These are phyloP conservation scores for Fusarium sp. DNA, from an alignment of 2,329 filamentous ascomycete genomes.

Conservation along the genomic window DNA sequence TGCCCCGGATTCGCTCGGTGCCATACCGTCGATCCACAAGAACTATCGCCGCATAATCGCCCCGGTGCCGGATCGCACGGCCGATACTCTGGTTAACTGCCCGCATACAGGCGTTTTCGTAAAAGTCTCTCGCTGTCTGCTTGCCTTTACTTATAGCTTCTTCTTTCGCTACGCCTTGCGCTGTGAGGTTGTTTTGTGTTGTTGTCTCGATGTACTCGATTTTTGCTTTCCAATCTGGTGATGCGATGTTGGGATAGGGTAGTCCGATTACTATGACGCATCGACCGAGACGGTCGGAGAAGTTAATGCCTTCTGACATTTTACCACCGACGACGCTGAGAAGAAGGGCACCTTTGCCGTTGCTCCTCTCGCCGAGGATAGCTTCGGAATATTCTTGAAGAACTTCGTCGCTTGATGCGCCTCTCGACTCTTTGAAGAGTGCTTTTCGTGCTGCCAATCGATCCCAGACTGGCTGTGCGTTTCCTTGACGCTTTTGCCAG, in stretches of 20 bases:
- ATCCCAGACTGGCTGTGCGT: constrained; percentile 63
- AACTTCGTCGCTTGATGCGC: constrained; percentile 70
- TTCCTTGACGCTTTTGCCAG: constrained; percentile 61
- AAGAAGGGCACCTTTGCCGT: constrained; percentile 73
- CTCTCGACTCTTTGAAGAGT: constrained; percentile 68
- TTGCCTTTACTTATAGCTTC: constrained; percentile 52
- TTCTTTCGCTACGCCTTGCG: constrained; percentile 33
- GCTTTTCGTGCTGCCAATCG: constrained; percentile 66
- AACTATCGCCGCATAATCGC: constrained; percentile 90
- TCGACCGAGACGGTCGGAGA: constrained; percentile 87
- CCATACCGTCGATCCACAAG: constrained; percentile 84
- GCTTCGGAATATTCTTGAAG: constrained; percentile 77
- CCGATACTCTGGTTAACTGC: constrained; percentile 98
- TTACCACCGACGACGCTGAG: constrained; percentile 94
- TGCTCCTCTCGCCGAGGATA: constrained; percentile 60
- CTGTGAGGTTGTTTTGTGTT: constrained; percentile 50
- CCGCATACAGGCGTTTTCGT: constrained; percentile 95
- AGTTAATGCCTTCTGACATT: constrained; percentile 98
- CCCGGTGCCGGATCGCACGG: constrained; percentile 85
- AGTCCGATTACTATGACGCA: constrained; percentile 92
- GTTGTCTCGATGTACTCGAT: constrained; percentile 83
- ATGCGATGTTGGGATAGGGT: constrained; percentile 90
- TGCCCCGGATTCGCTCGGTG: constrained; percentile 75
- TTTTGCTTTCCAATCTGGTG: constrained; percentile 92
- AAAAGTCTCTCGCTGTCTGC: constrained; percentile 77